phyloP scores from a whole-genome alignment of 768 basidiomycete species.

The Dendrothele bispora region DNA sequence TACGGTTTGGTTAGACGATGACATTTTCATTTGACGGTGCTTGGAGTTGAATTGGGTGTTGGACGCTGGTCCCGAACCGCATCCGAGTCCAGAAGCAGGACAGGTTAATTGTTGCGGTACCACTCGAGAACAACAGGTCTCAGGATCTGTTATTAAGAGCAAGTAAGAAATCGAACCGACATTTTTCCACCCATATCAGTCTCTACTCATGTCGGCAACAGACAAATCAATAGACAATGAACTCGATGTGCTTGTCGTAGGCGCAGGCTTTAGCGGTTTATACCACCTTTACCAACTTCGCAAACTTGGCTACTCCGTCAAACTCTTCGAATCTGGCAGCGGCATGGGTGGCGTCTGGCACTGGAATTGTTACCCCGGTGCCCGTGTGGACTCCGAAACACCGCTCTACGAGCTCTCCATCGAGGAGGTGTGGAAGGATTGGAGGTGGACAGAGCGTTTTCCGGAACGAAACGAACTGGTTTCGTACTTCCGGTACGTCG shows the following conservation, averaged over 20 bases:
- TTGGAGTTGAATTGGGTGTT: no score
- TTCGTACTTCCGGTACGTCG: conserved; percentile 20
- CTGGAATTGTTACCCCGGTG: conserved; percentile 24
- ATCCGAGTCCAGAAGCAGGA: no score
- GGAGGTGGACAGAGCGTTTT: conserved; percentile 9
- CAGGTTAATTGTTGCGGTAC: no score
- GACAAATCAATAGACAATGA: no score
- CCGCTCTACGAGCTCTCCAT: conserved; percentile 21
- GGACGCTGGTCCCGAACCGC: no score
- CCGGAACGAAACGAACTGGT: conserved; percentile 11
- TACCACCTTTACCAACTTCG: conserved; percentile 5
- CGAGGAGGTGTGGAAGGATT: conserved; percentile 23
- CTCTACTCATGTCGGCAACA: no score
- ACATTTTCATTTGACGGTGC: no score
- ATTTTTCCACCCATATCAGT: no score
- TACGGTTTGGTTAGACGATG: no score
- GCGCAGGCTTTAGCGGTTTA: conserved; percentile 23
- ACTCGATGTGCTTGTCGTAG: conserved; percentile 21
- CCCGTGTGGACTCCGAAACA: conserved; percentile 23
- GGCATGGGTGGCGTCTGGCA: conserved; percentile 23
- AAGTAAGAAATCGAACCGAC: no score
- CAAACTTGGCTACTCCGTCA: background rate
- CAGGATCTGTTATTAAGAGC: no score
- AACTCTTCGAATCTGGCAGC: conserved; percentile 11
- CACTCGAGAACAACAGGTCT: no score